A percentile compares a stretch with the other conserved stretches of the same genome.
These are phyloP conservation scores for Scheffersomyces quercinus DNA, from an alignment of 1,139 yeast species.

Conservation along the genomic window DNA sequence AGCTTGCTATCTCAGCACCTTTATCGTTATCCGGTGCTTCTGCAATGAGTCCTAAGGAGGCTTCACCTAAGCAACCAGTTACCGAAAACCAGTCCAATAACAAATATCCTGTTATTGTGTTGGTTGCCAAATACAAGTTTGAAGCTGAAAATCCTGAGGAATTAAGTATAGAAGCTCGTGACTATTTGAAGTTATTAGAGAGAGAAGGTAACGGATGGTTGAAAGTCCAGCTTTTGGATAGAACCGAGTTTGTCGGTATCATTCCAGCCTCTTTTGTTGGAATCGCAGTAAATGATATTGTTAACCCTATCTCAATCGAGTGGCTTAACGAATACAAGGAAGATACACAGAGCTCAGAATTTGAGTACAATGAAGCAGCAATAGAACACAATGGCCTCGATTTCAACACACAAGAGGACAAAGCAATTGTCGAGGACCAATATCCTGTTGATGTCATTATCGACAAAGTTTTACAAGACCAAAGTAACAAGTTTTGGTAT, in stretches of 20 bases:
- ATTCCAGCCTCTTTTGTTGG: constrained; percentile 26
- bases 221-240: constrained; percentile 22
- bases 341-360: constrained; percentile 1
- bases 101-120: constrained; percentile 13
- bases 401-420: background rate
- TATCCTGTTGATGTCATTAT: constrained; percentile 8
- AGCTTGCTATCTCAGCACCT: constrained; percentile 32
- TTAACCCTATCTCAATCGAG: constrained; percentile 18
- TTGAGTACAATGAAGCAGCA: background rate
- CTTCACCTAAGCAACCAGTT: background rate
- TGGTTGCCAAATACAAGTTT: constrained; percentile 18
- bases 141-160: constrained; percentile 18
- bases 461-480: constrained; percentile 17
- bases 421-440: background rate
- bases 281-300: constrained; percentile 22
- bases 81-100: background rate
- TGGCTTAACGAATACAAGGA: constrained; percentile 15
- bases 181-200: constrained; percentile 20
- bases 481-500: constrained; percentile 19
- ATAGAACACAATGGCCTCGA: background rate
- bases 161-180: constrained; percentile 16
- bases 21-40: constrained; percentile 10
- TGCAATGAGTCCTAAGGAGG: background rate
- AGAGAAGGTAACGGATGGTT: constrained; percentile 29
- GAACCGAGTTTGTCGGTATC: constrained; percentile 16